Evolutionary conservation across 495 filamentous ascomycete species (phyloP).

Genomic region (Mycothermus thermophilus): DNA sequence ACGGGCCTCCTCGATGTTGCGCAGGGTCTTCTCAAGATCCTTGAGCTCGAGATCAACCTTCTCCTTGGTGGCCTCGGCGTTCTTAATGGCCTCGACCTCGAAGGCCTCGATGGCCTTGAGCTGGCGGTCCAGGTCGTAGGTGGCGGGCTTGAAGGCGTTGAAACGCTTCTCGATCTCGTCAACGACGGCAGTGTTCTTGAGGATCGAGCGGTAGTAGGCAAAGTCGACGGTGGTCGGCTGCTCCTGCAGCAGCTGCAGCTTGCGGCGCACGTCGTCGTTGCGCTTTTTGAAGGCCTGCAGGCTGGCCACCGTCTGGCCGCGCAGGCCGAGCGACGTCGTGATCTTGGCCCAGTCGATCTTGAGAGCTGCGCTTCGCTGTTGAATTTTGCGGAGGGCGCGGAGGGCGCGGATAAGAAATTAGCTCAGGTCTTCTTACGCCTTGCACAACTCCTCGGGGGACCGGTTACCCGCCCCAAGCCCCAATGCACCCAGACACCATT

Average conservation of each 20-base stretch:
- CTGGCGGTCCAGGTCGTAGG: slow-evolving; percentile 81
- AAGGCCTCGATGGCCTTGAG: slow-evolving; percentile 96
- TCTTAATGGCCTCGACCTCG: slow-evolving; percentile 92
- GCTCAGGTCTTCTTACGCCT: slow-evolving; percentile 35
- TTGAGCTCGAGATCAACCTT: slow-evolving; percentile 85
- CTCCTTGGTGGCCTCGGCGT: slow-evolving; percentile 86
- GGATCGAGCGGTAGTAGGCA: slow-evolving; percentile 70
- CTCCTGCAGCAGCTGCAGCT: slow-evolving; percentile 63
- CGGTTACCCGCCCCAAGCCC: no score
- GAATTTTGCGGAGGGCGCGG: slow-evolving; percentile 13
- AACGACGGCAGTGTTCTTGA: slow-evolving; percentile 89
- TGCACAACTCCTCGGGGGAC: no score
- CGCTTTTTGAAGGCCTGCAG: slow-evolving; percentile 98
- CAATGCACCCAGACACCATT: background rate
- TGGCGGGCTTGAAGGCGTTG: slow-evolving; percentile 73
- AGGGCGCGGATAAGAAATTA: no score
- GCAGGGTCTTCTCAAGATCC: slow-evolving; percentile 83
- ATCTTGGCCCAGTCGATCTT: slow-evolving; percentile 98
- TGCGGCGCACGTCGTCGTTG: slow-evolving; percentile 96
- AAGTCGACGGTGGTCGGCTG: slow-evolving; percentile 81
- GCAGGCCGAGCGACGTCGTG: slow-evolving; percentile 81
- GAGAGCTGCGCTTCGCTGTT: slow-evolving; percentile 95
- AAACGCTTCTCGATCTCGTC: slow-evolving; percentile 95
- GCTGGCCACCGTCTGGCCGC: slow-evolving; percentile 78
- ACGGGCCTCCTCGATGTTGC: slow-evolving; percentile 92